A percentile compares a stretch with the other conserved stretches of the same genome.
These are phyloP conservation scores for Lipomyces japonicus DNA, from an alignment of 805 yeast species.

Conservation along the genomic window DNA sequence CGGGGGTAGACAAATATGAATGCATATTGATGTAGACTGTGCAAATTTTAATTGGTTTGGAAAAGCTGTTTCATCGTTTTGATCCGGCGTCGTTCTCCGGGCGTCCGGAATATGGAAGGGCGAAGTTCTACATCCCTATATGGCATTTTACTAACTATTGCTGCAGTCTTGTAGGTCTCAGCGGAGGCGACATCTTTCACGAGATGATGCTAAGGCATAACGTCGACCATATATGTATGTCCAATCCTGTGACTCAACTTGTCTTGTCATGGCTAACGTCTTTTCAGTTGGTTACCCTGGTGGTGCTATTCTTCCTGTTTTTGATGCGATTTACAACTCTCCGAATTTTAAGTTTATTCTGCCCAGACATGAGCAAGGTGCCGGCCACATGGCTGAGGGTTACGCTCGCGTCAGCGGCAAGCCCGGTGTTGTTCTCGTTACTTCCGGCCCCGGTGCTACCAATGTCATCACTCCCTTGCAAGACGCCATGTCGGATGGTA, in stretches of 20 bases:
- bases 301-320: slow-evolving; percentile 97
- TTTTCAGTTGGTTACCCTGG: slow-evolving; percentile 83
- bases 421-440: slow-evolving; percentile 95
- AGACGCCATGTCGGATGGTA: slow-evolving; percentile 96
- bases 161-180: slow-evolving; percentile 71
- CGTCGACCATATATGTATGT: slow-evolving; percentile 74
- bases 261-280: background rate
- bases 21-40: too few species aligned
- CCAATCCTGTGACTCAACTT: background rate
- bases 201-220: slow-evolving; percentile 97
- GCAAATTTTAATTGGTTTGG: too few species aligned
- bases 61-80: background rate
- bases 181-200: slow-evolving; percentile 98
- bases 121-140: background rate
- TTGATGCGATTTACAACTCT: slow-evolving; percentile 92
- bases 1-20: too few species aligned
- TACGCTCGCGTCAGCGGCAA: slow-evolving; percentile 94
- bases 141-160: background rate
- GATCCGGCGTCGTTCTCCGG: background rate
- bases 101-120: background rate
- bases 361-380: slow-evolving; percentile 98
- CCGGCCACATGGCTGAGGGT: slow-evolving; percentile 99
- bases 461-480: slow-evolving; percentile 98
- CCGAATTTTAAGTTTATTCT: slow-evolving; percentile 82
- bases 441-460: slow-evolving; percentile 99